Evolutionary conservation across 352 stramenopile species (phyloP), one percentile per base, ranked within the genome.

Genomic region (Globisporangium acanthophoron): DNA sequence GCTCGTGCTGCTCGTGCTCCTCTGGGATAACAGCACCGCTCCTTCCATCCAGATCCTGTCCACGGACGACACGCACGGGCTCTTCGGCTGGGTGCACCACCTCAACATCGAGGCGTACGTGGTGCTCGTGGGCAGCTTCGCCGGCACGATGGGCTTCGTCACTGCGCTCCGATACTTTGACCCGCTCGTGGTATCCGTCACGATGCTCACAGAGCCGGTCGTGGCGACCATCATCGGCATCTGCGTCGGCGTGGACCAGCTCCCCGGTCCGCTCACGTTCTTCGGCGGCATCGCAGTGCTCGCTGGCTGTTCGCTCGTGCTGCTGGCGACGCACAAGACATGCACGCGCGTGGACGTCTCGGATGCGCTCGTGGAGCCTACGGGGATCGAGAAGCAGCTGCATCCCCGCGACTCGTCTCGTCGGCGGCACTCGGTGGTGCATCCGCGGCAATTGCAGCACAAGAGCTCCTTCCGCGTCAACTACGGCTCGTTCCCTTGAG

Each of bases 71-170:
- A 65, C 59, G 2, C 52, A 59, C 8, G 76, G 76, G 6, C 54
- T 76, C 18, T 50, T 80, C 29, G 76, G 74, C 6, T 87, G 76
- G 76, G 45, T 74, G 11, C 73, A 84, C 53, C 70, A 84, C 58
- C 46, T 81, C 18, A 56, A 62, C 39, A 72, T 78, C 44, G 74
- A 87, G 46, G 47, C 62, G 29, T 77, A 80, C 66, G 60, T 87
- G 35, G 76, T 87, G 18, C 21, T 84, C 3, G 61, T 84, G 1
- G 71, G 72, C 40, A 77, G 62, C 35, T 60, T 79, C 3, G 59
- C 57, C 20, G 77, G 74, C 20, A 81, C 77, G n/a, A 81, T 85
- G 70, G 74, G 74, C 20, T 83, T 85, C 54, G 67, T 87, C 56
- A 66, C 56, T n/a, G 55, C 70, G 6, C 59, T 87, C 50, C 76